These are phyloP conservation scores for Chalciporus piperatus DNA, from an alignment of 768 basidiomycete species.

Conservation along the genomic window DNA sequence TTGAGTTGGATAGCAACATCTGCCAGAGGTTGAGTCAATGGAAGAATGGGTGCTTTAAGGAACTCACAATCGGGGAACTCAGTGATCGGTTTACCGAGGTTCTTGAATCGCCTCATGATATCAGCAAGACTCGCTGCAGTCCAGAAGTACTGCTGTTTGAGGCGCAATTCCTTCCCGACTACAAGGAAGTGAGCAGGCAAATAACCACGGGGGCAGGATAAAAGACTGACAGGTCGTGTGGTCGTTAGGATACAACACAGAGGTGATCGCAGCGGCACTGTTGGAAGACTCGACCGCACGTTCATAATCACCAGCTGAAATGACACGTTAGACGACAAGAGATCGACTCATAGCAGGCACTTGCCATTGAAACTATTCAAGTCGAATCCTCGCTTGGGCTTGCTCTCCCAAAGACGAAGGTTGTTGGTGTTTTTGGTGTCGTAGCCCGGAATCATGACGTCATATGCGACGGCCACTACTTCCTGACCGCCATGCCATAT, in stretches of 20 bases:
- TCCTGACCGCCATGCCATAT: slow-evolving; percentile 90
- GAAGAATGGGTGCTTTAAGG: background rate
- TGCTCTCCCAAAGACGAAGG: slow-evolving; percentile 79
- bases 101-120: slow-evolving; percentile 91
- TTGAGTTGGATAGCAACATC: slow-evolving; percentile 94
- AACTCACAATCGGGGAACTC: slow-evolving; percentile 79
- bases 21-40: slow-evolving; percentile 26
- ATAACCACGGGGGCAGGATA: background rate
- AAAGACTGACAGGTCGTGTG: slow-evolving; percentile 58
- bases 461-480: slow-evolving; percentile 90
- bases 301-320: slow-evolving; percentile 86
- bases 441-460: slow-evolving; percentile 88
- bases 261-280: slow-evolving; percentile 90
- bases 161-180: slow-evolving; percentile 85
- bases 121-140: slow-evolving; percentile 85
- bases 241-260: slow-evolving; percentile 95
- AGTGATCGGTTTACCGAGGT: slow-evolving; percentile 73
- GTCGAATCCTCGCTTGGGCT: slow-evolving; percentile 89
- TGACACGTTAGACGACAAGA: slow-evolving; percentile 2
- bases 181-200: background rate
- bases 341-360: background rate
- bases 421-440: slow-evolving; percentile 87
- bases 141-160: slow-evolving; percentile 98
- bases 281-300: slow-evolving; percentile 84
- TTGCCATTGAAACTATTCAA: slow-evolving; percentile 91